Base-by-base conservation (phyloP, 345 rosid genomes). In the Balakata baccata region DNA sequence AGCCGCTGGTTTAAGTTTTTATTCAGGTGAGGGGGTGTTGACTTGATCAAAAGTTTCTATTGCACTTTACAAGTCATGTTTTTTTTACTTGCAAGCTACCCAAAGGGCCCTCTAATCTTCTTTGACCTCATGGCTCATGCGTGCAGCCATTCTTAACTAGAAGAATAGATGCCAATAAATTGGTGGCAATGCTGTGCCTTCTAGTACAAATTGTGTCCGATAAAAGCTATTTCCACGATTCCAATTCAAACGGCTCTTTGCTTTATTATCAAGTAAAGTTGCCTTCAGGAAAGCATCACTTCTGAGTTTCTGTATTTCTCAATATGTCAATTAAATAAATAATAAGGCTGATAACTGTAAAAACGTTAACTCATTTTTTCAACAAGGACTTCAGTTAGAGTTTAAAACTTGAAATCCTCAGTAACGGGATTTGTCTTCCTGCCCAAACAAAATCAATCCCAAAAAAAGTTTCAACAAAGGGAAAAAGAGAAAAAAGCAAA, bases 1-100 rank as follows among this genome's bases (percentile, higher is more conserved):
- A 29, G 34, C 34, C 34, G 34, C 34, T 6, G 10, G 10, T 43
- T 43, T 5, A 41, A 18, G 25, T 41, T 13, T 39, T 41, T 64
- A 64, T 41, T 47, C 50, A 64, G 9, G 68, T 0, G 4, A 17
- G 1, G 56, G 23, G 29, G 45, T 34, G n/a, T 70, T 58, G 17
- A 70, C 65, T 58, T 43, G 25, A 54, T 1, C 2, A 10, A 5
- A 37, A 47, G 20, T 37, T n/a, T 45, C 13, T 17, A 4, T 69
- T 43, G 22, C 54, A 23, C 54, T 75, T 63, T 5, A 46, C 23
- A 17, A 22, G n/a, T 65, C 60, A 70, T 46, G 16, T 41, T 66
- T 12, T 52, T 52, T 64, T 71, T 12, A 10, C 73, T 74, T 65
- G 68, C 29, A 51, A 59, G 46, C 38, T 38, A 74, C 50, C 25